Base-by-base conservation (phyloP, 2,329 filamentous ascomycete genomes). In the Talaromyces islandicus region DNA sequence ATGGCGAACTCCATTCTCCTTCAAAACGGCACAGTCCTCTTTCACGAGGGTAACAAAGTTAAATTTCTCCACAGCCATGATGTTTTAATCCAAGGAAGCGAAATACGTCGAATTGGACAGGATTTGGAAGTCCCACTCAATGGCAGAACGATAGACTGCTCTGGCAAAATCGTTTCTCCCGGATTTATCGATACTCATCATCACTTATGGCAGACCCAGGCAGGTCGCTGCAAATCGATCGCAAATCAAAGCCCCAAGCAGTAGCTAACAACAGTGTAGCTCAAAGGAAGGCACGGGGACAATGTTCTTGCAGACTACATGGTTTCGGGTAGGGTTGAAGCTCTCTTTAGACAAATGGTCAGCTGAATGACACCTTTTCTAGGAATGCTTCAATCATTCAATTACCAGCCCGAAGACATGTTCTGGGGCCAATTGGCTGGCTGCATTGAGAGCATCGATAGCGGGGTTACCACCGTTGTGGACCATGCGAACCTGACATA, bases 341-440 rank as follows among this genome's bases (percentile, higher is more conserved):
- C 17, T 35, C 27, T 38, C 9, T 19, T 29, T 21, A 5, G n/a
- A 9, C 3, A n/a, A n/a, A 17, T n/a, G n/a, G 7, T 7, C 3
- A 24, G 10, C 43, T 50, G 12, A 25, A 7, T 48, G 11, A 50
- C 9, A 25, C 24, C 21, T 43, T 32, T 2, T 38, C 9, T 46
- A 59, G 58, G 58, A 19, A 55, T 50, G 10, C 21, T 59, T 30
- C 58, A 55, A 56, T 51, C 52, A 29, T 59, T 48, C 43, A 59
- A 59, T 11, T 59, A 59, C 43, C 7, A n/a, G 4, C 52, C 52
- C 9, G 52, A 50, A 17, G 53, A 59, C n/a, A 55, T 59, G 21
- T 59, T 59, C 52, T 59, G 58, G 58, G 58, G 58, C 38, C 58
- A 59, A 48, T 21, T 59, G 21, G 58, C 58, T 7, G 58, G 58